Evolutionary conservation across 768 basidiomycete species (phyloP).

Genomic region (Kwoniella sp.): DNA sequence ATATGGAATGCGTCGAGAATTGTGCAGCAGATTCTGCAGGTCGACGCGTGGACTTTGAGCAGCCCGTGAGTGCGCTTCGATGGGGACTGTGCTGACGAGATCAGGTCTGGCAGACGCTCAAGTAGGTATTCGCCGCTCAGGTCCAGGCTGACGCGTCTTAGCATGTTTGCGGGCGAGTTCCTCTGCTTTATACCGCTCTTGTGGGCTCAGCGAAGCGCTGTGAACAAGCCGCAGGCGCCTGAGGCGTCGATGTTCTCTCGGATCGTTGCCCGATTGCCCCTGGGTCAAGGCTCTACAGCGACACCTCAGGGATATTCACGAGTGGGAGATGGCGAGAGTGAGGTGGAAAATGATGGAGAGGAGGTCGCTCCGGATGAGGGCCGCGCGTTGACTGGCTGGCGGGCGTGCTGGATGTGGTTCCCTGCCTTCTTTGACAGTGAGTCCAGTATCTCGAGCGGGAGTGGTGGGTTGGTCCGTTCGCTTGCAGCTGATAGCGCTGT

Average conservation of each 20-base stretch:
- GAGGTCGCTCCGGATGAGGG: slow-evolving; percentile 1
- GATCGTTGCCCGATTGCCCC: slow-evolving; percentile 14
- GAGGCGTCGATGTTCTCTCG: slow-evolving; percentile 27
- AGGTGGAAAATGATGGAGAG: slow-evolving; percentile 13
- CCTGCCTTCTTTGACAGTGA: slow-evolving; percentile 48
- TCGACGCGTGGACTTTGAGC: slow-evolving; percentile 74
- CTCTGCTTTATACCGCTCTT: slow-evolving; percentile 53
- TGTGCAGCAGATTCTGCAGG: slow-evolving; percentile 64
- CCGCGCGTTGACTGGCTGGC: slow-evolving; percentile 29
- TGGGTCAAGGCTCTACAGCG: slow-evolving; percentile 8
- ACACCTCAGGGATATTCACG: slow-evolving; percentile 10
- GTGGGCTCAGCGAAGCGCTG: slow-evolving; percentile 30
- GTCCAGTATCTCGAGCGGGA: slow-evolving; percentile 5
- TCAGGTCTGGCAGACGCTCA: slow-evolving; percentile 50
- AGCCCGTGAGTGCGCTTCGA: slow-evolving; percentile 71
- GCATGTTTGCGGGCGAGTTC: slow-evolving; percentile 75
- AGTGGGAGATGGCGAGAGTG: not conserved
- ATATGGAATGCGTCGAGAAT: slow-evolving; percentile 98
- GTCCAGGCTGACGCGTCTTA: no score
- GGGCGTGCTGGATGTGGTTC: slow-evolving; percentile 43
- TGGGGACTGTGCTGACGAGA: slow-evolving; percentile 2
- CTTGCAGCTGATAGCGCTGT: not conserved
- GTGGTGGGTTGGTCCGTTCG: no score
- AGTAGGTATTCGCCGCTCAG: no score
- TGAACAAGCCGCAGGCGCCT: slow-evolving; percentile 3